A percentile compares a stretch with the other conserved stretches of the same genome.
These are phyloP conservation scores for Microdochium nivale DNA, from an alignment of 2,329 filamentous ascomycete species.

Conservation along the genomic window DNA sequence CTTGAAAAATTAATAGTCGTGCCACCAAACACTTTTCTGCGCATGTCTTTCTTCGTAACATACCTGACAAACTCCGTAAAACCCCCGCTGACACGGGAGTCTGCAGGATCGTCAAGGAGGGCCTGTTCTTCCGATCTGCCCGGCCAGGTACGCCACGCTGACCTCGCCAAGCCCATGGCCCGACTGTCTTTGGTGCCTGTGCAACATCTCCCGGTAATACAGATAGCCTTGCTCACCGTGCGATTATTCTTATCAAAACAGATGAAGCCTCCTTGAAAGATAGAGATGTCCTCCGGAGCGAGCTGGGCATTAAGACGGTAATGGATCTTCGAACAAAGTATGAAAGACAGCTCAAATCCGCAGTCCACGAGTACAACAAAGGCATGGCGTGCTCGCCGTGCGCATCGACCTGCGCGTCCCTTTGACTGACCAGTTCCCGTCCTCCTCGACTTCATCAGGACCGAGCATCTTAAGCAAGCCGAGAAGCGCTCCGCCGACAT, in stretches of 20 bases:
- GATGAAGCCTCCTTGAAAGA: conserved; percentile 67
- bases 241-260: conserved; percentile 14
- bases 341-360: conserved; percentile 7
- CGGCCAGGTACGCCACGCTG: conserved; percentile 39
- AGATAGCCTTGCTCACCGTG: too few relatives aligned
- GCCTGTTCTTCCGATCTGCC: conserved; percentile 60
- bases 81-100: neutral
- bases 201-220: neutral
- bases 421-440: conserved; percentile 1
- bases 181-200: too few relatives aligned
- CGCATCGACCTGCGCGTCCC: too few relatives aligned
- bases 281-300: conserved; percentile 45
- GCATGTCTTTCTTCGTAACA: neutral
- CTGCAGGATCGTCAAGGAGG: conserved; percentile 44
- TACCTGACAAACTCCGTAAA: neutral
- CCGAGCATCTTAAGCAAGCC: conserved; percentile 63
- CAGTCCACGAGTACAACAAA: too few relatives aligned
- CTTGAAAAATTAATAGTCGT: too few relatives aligned
- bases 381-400: too few relatives aligned
- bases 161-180: neutral
- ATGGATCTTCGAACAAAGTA: conserved; percentile 75
- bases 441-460: conserved; percentile 37
- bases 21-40: too few relatives aligned
- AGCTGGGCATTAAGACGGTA: conserved; percentile 60
- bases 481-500: conserved; percentile 47